phyloP scores from a whole-genome alignment of 176 grass and related monocot genomes.

The Carex myosuroides region DNA sequence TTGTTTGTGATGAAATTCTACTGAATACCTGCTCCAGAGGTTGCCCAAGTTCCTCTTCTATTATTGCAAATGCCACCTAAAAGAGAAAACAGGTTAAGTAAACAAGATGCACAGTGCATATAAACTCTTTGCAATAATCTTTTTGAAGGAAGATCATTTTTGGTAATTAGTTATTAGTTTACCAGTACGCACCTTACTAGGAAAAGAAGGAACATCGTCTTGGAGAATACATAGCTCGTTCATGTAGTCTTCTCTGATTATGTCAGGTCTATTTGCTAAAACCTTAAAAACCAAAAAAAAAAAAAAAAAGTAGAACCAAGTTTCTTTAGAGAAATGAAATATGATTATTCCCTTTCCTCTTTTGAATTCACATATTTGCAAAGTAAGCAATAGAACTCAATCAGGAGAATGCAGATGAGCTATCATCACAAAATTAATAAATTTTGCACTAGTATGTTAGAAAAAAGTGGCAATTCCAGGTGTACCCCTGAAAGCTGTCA shows the following conservation, averaged over 20 bases:
- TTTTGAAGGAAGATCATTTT: constrained; percentile 1
- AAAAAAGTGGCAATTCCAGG: neutral
- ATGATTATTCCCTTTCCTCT: neutral
- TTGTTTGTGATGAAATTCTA: constrained; percentile 85
- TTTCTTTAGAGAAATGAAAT: neutral
- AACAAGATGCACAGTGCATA: neutral
- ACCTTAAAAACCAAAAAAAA: constrained; percentile 38
- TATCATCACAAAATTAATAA: neutral
- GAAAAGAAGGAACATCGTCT: constrained; percentile 88
- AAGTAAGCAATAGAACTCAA: neutral
- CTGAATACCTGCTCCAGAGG: constrained; percentile 75
- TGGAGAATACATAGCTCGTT: constrained; percentile 97
- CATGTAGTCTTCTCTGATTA: constrained; percentile 99
- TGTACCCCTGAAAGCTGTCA: neutral
- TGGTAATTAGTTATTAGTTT: neutral
- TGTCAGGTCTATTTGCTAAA: constrained; percentile 95
- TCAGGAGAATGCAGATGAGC: neutral
- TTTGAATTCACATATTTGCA: neutral
- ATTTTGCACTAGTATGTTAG: neutral
- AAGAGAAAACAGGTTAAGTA: constrained; percentile 7
- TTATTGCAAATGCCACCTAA: constrained; percentile 89
- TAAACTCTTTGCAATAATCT: neutral
- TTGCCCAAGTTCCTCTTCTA: constrained; percentile 89
- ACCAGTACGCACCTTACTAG: constrained; percentile 62
- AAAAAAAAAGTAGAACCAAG: neutral